Percentiles rank a stretch among this genome's conserved stretches.
phyloP scores from a whole-genome alignment of 352 stramenopile species.

The Pythium sp. region DNA sequence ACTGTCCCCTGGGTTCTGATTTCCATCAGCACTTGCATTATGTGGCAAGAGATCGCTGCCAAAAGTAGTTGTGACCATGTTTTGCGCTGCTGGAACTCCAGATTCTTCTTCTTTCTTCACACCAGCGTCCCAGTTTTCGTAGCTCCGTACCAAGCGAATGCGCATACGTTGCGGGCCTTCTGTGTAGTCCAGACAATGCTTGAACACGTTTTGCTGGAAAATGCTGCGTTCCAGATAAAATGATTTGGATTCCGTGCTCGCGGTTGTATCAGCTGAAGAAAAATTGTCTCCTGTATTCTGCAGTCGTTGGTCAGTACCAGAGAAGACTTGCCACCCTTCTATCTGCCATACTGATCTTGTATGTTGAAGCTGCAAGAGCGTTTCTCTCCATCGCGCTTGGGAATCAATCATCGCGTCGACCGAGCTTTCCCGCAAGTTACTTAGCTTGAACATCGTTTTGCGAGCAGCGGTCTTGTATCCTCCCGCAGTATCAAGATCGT shows the following conservation, averaged over 20 bases:
- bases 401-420: constrained; percentile 40
- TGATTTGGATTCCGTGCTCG: neutral
- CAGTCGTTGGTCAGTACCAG: neutral
- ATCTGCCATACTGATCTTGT: constrained; percentile 48
- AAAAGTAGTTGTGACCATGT: neutral
- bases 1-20: neutral
- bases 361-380: constrained; percentile 28
- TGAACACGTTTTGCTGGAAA: constrained; percentile 39
- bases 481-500: constrained; percentile 16
- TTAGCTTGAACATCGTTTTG: constrained; percentile 40
- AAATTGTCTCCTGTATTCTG: neutral
- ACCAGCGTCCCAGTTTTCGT: constrained; percentile 17
- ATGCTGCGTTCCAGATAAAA: constrained; percentile 36
- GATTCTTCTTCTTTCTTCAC: neutral
- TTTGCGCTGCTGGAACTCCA: neutral
- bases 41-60: neutral
- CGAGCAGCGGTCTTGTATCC: constrained; percentile 22
- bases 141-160: constrained; percentile 42
- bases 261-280: too few species aligned
- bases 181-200: constrained; percentile 42
- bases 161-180: constrained; percentile 55
- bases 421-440: constrained; percentile 30
- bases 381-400: constrained; percentile 33
- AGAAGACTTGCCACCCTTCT: constrained; percentile 26
- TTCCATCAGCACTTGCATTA: neutral